Percentiles rank a stretch among this genome's conserved stretches.
Evolutionary conservation across 1,139 yeast genomes (phyloP).

Genomic region (Hansenula sp.): DNA sequence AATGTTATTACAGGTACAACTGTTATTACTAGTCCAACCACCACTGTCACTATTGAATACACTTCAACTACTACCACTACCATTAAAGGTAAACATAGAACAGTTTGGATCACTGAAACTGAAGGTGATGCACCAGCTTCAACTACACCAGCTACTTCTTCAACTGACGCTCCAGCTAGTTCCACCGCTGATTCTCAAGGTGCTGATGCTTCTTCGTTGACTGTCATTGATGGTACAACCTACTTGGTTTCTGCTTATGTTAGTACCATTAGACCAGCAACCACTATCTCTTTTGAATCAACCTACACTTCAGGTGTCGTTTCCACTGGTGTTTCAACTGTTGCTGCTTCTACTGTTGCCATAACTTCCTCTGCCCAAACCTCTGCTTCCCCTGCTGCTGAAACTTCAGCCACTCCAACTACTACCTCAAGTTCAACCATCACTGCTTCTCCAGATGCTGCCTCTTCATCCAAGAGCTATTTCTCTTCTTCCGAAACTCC

Average conservation of each 20-base stretch:
- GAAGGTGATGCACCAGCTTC: conserved; percentile 8
- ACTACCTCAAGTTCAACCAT: conserved; percentile 15
- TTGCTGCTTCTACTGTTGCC: conserved; percentile 2
- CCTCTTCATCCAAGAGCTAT: conserved; percentile 12
- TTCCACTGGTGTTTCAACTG: conserved; percentile 13
- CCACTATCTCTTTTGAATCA: conserved; percentile 18
- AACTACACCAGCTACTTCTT: conserved; percentile 1
- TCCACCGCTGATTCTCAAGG: neutral
- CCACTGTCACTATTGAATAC: conserved; percentile 16
- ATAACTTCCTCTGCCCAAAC: conserved; percentile 10
- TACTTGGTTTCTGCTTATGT: conserved; percentile 18
- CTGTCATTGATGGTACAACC: conserved; percentile 24
- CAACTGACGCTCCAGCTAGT: conserved; percentile 3
- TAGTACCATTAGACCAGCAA: conserved; percentile 22
- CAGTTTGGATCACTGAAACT: conserved; percentile 23
- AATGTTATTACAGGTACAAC: conserved; percentile 9
- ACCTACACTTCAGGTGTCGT: conserved; percentile 17
- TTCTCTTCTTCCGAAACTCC: conserved; percentile 13
- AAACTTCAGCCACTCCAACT: conserved; percentile 22
- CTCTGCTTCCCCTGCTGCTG: conserved; percentile 24
- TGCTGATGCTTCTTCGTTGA: conserved; percentile 4
- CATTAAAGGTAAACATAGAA: conserved; percentile 18
- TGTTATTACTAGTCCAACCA: conserved; percentile 6
- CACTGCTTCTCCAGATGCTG: conserved; percentile 7
- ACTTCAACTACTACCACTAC: conserved; percentile 19